These are phyloP conservation scores for Dendrostoma leiphaemia DNA, from an alignment of 2,329 filamentous ascomycete genomes.

Conservation along the genomic window DNA sequence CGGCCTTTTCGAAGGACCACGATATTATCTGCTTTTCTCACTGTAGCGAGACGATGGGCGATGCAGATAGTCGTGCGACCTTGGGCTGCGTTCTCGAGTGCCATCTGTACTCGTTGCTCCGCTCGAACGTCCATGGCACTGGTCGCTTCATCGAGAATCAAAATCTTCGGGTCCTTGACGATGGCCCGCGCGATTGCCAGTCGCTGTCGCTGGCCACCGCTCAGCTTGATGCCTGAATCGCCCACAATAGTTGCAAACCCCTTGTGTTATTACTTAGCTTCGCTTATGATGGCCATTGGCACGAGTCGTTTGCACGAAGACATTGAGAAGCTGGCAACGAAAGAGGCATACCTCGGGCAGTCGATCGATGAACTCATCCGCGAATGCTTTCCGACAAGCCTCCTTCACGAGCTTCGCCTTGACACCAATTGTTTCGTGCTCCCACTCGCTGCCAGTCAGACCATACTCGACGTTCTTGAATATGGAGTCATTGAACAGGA, in stretches of 20 bases:
- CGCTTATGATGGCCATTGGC: conserved; percentile 14
- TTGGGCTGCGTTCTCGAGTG: conserved; percentile 50
- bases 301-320: neutral
- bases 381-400: conserved; percentile 67
- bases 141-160: conserved; percentile 67
- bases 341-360: conserved; percentile 56
- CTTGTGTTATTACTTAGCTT: conserved; percentile 34
- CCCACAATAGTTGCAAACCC: conserved; percentile 74
- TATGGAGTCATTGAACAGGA: conserved; percentile 45
- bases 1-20: conserved; percentile 57
- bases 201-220: conserved; percentile 74
- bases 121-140: conserved; percentile 47
- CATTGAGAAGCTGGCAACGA: neutral
- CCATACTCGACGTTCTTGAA: conserved; percentile 55
- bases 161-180: conserved; percentile 43
- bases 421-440: conserved; percentile 33
- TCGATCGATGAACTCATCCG: conserved; percentile 65
- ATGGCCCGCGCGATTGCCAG: conserved; percentile 52
- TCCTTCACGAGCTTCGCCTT: conserved; percentile 57
- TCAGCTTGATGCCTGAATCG: conserved; percentile 74
- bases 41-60: conserved; percentile 56
- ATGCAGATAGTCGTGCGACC: conserved; percentile 63
- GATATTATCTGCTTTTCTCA: conserved; percentile 60
- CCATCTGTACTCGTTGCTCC: conserved; percentile 50
- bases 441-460: conserved; percentile 40